Conservation (phyloP, 495 filamentous ascomycete genomes). For the Ramalina intermedia region DNA sequence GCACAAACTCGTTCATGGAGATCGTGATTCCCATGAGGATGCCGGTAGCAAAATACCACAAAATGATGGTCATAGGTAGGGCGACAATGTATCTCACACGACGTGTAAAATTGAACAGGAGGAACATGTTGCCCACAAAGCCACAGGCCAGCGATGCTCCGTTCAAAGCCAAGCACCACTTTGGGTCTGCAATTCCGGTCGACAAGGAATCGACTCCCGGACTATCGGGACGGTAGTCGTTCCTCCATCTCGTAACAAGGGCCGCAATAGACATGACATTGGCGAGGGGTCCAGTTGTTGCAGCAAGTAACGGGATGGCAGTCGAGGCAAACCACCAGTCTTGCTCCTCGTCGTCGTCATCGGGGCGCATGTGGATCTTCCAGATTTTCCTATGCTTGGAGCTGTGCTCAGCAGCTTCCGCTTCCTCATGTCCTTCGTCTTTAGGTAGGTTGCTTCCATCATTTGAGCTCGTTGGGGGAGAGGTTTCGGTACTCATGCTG, state of each 20-base stretch:
- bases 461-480: neutral
- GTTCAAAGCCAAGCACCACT: constrained; percentile 46
- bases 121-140: constrained; percentile 49
- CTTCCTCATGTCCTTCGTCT: too few relatives aligned
- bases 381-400: constrained; percentile 1
- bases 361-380: constrained; percentile 28
- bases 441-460: neutral
- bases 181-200: constrained; percentile 32
- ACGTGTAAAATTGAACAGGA: constrained; percentile 75
- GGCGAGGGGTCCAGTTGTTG: constrained; percentile 56
- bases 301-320: constrained; percentile 58
- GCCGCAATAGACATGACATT: constrained; percentile 67
- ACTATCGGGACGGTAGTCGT: constrained; percentile 19
- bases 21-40: constrained; percentile 47
- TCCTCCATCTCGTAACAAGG: constrained; percentile 52
- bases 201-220: constrained; percentile 27
- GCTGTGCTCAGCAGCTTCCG: too few relatives aligned
- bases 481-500: neutral
- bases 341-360: constrained; percentile 35
- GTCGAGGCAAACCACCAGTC: constrained; percentile 73
- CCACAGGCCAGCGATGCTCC: constrained; percentile 50
- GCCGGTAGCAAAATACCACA: constrained; percentile 52
- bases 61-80: constrained; percentile 49
- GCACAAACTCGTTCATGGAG: constrained; percentile 44
- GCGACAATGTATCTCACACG: constrained; percentile 66